Conservation (phyloP, 495 filamentous ascomycete species). For the Hapsidospora chrysogenum region DNA sequence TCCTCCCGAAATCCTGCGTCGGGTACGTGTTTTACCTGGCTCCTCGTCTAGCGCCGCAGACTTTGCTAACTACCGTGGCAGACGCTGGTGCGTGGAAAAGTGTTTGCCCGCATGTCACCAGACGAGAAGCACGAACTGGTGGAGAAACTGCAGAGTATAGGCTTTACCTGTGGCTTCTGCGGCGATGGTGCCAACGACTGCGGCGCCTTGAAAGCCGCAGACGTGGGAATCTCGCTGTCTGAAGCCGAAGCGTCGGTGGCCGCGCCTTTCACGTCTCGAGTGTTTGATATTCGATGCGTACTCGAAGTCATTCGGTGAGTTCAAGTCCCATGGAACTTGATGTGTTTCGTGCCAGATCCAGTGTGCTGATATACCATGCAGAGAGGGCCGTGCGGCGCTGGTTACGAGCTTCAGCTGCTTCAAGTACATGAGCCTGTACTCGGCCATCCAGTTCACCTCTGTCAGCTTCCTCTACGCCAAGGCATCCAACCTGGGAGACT, state of each 20-base stretch:
- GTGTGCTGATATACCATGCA: slow-evolving; percentile 11
- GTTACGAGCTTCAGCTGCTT: slow-evolving; percentile 99
- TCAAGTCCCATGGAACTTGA: too few relatives aligned
- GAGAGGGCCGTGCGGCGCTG: slow-evolving; percentile 83
- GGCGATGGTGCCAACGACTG: slow-evolving; percentile 98
- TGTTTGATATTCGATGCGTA: slow-evolving; percentile 95
- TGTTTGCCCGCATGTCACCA: slow-evolving; percentile 97
- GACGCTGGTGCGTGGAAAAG: slow-evolving; percentile 82
- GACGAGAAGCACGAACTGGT: slow-evolving; percentile 98
- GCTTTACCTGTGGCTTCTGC: slow-evolving; percentile 92
- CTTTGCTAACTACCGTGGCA: slow-evolving; percentile 16
- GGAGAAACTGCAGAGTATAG: slow-evolving; percentile 90
- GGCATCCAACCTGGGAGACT: slow-evolving; percentile 91
- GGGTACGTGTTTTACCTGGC: slow-evolving; percentile 38
- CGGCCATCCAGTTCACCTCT: slow-evolving; percentile 96
- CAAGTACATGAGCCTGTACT: slow-evolving; percentile 99
- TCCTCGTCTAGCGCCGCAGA: neutral
- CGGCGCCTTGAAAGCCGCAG: slow-evolving; percentile 90
- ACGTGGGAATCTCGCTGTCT: slow-evolving; percentile 96
- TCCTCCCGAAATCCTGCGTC: slow-evolving; percentile 52
- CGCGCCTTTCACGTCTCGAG: slow-evolving; percentile 86
- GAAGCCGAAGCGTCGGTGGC: slow-evolving; percentile 97
- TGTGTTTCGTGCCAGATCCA: too few relatives aligned
- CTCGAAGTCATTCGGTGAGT: slow-evolving; percentile 69
- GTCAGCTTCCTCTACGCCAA: slow-evolving; percentile 96